These are phyloP conservation scores for Saprolegnia diclina DNA, from an alignment of 352 stramenopile genomes.

Conservation along the genomic window DNA sequence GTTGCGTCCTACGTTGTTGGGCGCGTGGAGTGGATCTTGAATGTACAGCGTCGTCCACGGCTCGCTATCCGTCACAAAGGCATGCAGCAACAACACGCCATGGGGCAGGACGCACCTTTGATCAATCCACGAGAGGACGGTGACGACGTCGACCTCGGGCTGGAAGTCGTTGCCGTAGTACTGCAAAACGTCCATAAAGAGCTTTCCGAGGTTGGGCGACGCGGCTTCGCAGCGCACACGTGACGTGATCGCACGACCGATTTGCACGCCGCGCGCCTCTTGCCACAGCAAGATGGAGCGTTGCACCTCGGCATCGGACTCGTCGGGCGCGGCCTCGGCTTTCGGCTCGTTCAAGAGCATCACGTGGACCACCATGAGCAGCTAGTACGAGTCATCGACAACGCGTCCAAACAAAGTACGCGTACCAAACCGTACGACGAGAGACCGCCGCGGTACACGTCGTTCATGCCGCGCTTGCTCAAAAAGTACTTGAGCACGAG, in stretches of 20 bases:
- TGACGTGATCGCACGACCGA: slow-evolving; percentile 32
- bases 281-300: neutral
- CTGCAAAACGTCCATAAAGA: slow-evolving; percentile 79
- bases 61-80: neutral
- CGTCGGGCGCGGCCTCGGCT: slow-evolving; percentile 37
- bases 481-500: slow-evolving; percentile 89
- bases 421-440: slow-evolving; percentile 78
- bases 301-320: slow-evolving; percentile 18
- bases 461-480: slow-evolving; percentile 78
- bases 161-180: slow-evolving; percentile 82
- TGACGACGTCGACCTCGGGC: slow-evolving; percentile 61
- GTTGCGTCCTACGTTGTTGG: slow-evolving; percentile 79
- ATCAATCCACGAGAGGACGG: slow-evolving; percentile 33
- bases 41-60: slow-evolving; percentile 40
- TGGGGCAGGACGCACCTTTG: neutral
- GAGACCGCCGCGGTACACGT: slow-evolving; percentile 85
- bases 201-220: slow-evolving; percentile 44
- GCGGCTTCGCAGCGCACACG: slow-evolving; percentile 30
- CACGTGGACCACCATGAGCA: slow-evolving; percentile 72
- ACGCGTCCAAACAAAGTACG: neutral
- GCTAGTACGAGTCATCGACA: neutral
- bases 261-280: neutral
- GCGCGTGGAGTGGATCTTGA: slow-evolving; percentile 55
- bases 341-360: slow-evolving; percentile 42
- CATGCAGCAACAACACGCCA: neutral